Evolutionary conservation across 2,329 filamentous ascomycete genomes (phyloP), one percentile per base, ranked within the genome.

Genomic region (Rosellinia necatrix): DNA sequence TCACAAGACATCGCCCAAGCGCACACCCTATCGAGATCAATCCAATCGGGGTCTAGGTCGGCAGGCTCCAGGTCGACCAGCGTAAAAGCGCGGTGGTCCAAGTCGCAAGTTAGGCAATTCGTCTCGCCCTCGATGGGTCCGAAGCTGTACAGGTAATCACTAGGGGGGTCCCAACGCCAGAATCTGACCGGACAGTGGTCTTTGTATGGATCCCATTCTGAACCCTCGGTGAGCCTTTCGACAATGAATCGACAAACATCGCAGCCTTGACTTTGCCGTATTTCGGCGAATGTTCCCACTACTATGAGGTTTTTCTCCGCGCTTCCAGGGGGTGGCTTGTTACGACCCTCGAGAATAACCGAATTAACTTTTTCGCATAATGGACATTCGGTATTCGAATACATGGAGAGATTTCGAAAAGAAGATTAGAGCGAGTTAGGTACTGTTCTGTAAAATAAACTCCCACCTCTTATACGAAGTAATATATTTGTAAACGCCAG

Each of bases 51-150:
- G 10, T 40, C n/a, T 21, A 24, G 21, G 12, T 40, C 37, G 21
- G 37, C 37, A 21, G 24, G 37, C 37, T 40, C 19, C 24, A 44
- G 25, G 35, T 46, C 29, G 29, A 17, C 27, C 17, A 46, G 29
- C 17, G 42, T 46, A 10, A 41, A 27, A 22, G 24, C 15, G 12
- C 12, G 3, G 27, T 49, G 47, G 25, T 49, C 47, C 12, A 41
- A 35, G 19, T 49, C 47, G 17, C 47, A 49, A 19, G 24, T 32
- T 25, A 40, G 35, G 32, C 47, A 49, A 41, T 49, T 49, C 9
- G 17, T 30, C 13, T 49, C 47, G 17, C 47, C 35, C 17, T 49
- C 47, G 12, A 49, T 5, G 10, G 47, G 47, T 22, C 47, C 47
- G 17, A 49, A 49, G 35, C 47, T 41, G 15, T 22, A 49, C 19